Evolutionary conservation across 768 basidiomycete species (phyloP).

Genomic region (Podaxis sp.): DNA sequence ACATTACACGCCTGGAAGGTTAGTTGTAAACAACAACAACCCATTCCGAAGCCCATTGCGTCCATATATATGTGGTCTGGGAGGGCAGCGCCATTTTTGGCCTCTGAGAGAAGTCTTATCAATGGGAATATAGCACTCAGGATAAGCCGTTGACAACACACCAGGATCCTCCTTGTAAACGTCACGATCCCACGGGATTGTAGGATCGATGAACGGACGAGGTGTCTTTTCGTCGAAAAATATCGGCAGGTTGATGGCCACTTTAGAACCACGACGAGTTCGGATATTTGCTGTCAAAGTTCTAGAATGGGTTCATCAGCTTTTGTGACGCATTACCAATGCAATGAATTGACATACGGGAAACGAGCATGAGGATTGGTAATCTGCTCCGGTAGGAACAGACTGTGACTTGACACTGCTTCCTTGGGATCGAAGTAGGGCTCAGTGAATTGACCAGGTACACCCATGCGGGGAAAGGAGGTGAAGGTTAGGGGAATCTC

Average conservation of each 20-base stretch:
- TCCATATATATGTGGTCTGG: slow-evolving; percentile 95
- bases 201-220: slow-evolving; percentile 86
- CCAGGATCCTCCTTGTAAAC: slow-evolving; percentile 84
- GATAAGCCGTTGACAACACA: slow-evolving; percentile 30
- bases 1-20: slow-evolving; percentile 98
- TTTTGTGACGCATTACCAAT: slow-evolving; percentile 8
- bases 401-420: slow-evolving; percentile 85
- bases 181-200: slow-evolving; percentile 86
- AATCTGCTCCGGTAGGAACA: slow-evolving; percentile 94
- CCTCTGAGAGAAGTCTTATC: slow-evolving; percentile 51
- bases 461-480: slow-evolving; percentile 92
- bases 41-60: slow-evolving; percentile 99
- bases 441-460: slow-evolving; percentile 88
- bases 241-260: slow-evolving; percentile 92
- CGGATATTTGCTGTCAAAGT: slow-evolving; percentile 98
- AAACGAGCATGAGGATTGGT: slow-evolving; percentile 98
- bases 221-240: slow-evolving; percentile 88
- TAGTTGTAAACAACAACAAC: slow-evolving; percentile 95
- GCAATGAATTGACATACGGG: slow-evolving; percentile 65
- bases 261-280: slow-evolving; percentile 85
- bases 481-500: slow-evolving; percentile 93
- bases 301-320: slow-evolving; percentile 39
- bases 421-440: slow-evolving; percentile 75
- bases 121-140: background rate
- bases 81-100: slow-evolving; percentile 85